Evolutionary conservation across 1,139 yeast genomes (phyloP).

Genomic region (Geotrichum carabidarum): DNA sequence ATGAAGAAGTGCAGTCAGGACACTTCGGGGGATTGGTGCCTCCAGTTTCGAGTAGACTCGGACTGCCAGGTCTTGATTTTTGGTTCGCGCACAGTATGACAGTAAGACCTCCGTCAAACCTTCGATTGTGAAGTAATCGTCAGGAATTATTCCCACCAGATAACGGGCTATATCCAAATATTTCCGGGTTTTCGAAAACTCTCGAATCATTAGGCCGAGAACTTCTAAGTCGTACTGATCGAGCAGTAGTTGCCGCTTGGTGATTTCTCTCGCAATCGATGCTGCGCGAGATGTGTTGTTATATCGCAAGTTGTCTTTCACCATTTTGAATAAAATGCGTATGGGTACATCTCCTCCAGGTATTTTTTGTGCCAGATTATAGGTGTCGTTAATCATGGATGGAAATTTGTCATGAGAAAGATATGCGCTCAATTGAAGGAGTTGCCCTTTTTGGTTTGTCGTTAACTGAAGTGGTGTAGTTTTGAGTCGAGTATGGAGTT

Average conservation of each 20-base stretch:
- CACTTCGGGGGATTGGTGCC: constrained; percentile 26
- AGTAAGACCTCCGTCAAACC: constrained; percentile 30
- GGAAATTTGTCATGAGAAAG: constrained; percentile 22
- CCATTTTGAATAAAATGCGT: constrained; percentile 19
- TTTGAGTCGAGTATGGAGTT: constrained; percentile 10
- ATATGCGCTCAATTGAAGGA: constrained; percentile 21
- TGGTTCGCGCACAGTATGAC: constrained; percentile 26
- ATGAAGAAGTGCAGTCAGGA: constrained; percentile 39
- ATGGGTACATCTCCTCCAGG: constrained; percentile 26
- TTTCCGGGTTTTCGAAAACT: constrained; percentile 25
- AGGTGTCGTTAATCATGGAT: constrained; percentile 27
- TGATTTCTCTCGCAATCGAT: constrained; percentile 21
- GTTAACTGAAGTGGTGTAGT: constrained; percentile 2
- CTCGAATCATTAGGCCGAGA: constrained; percentile 24
- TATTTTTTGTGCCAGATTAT: constrained; percentile 17
- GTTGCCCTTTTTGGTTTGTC: constrained; percentile 17
- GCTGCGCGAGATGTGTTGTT: constrained; percentile 22
- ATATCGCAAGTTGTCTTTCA: constrained; percentile 20
- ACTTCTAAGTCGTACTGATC: constrained; percentile 19
- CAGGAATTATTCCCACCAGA: constrained; percentile 31
- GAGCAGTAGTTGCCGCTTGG: constrained; percentile 12
- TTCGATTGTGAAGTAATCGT: constrained; percentile 23
- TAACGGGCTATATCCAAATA: constrained; percentile 23
- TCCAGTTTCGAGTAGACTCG: constrained; percentile 24
- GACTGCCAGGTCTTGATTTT: constrained; percentile 25